Base-by-base conservation (phyloP, 345 rosid genomes). In the Lagerstroemia speciosa region DNA sequence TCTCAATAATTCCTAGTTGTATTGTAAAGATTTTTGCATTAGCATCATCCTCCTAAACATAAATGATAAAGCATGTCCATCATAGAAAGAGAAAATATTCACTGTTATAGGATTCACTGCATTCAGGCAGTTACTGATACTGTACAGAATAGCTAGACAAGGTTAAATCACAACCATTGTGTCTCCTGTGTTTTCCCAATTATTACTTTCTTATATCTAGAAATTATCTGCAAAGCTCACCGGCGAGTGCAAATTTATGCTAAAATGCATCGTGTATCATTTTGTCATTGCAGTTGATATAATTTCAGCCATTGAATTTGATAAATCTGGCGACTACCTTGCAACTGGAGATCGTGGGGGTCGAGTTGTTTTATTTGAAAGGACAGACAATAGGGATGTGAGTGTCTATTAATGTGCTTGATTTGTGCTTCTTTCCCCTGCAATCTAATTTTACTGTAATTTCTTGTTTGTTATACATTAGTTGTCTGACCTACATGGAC, bases 291-390 rank as follows among this genome's bases (percentile, higher is more conserved):
- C 93, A 92, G 98, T 88, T 80, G 98, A 92, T 80, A 79, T 92
- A 67, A 92, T 90, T 68, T 88, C 98, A 32, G 95, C 96, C 20
- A 87, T 92, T 45, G 95, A 92, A 73, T 92, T 92, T 75, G 93
- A 92, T 83, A 81, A 73, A 81, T 76, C 78, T 46, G 98, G 98
- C 2, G 82, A 88, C 65, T 89, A 90, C 74, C 95, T 92, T 27
- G 98, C 95, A 65, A 90, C 98, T 67, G 98, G 98, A 61, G 98
- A 92, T 72, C 95, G 97, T 80, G 98, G 98, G 67, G 98, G 98
- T 43, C 79, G 98, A 29, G 98, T 90, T 77, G 98, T 92, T 81
- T 86, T 92, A 38, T 92, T 92, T 80, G 97, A 92, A 86, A 87
- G 93, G 74, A 87, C 83, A 5, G 90, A 93, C 75, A 67, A 71